Conservation (phyloP, 1,139 yeast genomes). For the Pneumocystis canis region DNA sequence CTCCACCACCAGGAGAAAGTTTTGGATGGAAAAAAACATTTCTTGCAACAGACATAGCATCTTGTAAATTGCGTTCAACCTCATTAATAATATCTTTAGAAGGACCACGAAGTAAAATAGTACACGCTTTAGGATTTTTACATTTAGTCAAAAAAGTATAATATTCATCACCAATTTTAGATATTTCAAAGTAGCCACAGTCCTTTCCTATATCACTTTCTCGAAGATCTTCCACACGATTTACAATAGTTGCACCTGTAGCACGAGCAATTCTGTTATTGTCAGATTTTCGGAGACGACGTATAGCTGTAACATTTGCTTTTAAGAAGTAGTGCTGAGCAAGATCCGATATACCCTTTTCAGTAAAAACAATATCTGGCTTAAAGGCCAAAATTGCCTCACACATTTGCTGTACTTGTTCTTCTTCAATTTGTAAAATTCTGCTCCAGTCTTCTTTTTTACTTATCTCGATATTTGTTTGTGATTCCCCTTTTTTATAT, state of each 20-base stretch:
- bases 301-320: slow-evolving; percentile 82
- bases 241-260: slow-evolving; percentile 93
- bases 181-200: slow-evolving; percentile 86
- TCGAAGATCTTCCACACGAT: slow-evolving; percentile 84
- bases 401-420: slow-evolving; percentile 79
- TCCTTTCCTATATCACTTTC: slow-evolving; percentile 77
- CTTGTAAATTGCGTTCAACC: slow-evolving; percentile 92
- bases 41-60: slow-evolving; percentile 96
- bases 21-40: slow-evolving; percentile 92
- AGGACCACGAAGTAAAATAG: slow-evolving; percentile 84
- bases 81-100: slow-evolving; percentile 93
- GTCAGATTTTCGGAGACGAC: slow-evolving; percentile 92
- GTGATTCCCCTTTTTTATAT: slow-evolving; percentile 97
- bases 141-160: slow-evolving; percentile 76
- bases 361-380: slow-evolving; percentile 91
- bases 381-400: slow-evolving; percentile 71
- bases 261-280: slow-evolving; percentile 95
- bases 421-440: slow-evolving; percentile 91
- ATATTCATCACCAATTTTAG: slow-evolving; percentile 93
- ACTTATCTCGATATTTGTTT: slow-evolving; percentile 92
- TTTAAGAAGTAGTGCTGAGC: slow-evolving; percentile 93
- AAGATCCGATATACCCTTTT: slow-evolving; percentile 96
- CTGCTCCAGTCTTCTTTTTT: slow-evolving; percentile 96
- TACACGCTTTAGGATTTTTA: slow-evolving; percentile 80
- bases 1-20: slow-evolving; percentile 97